Evolutionary conservation across 2,329 filamentous ascomycete genomes (phyloP).

Genomic region (Aureobasidium zeae): DNA sequence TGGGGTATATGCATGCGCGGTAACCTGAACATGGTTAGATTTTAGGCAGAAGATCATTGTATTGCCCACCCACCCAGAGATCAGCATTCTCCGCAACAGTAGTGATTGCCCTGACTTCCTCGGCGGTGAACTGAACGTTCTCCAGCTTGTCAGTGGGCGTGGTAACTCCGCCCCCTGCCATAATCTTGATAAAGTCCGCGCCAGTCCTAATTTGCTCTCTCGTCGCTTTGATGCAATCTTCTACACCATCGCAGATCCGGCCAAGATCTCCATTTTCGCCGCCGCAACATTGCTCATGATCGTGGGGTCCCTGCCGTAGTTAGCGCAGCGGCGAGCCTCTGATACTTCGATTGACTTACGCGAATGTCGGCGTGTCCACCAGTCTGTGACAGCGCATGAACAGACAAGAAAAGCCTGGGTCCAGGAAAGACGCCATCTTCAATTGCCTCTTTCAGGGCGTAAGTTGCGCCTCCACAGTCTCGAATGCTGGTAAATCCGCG

Average conservation of each 20-base stretch:
- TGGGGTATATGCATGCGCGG: conserved; percentile 50
- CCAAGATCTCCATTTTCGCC: conserved; percentile 35
- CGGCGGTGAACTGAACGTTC: conserved; percentile 47
- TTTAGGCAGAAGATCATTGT: neutral
- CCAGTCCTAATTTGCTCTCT: conserved; percentile 48
- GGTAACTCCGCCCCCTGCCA: conserved; percentile 49
- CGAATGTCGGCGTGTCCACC: conserved; percentile 50
- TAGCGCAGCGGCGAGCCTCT: neutral
- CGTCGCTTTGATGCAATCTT: conserved; percentile 44
- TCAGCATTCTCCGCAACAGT: conserved; percentile 41
- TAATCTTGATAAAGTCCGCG: conserved; percentile 55
- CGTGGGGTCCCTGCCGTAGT: conserved; percentile 31
- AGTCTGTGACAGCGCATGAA: conserved; percentile 47
- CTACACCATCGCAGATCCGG: conserved; percentile 45
- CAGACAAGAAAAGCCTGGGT: conserved; percentile 47
- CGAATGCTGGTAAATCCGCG: conserved; percentile 52
- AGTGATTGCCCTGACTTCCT: conserved; percentile 47
- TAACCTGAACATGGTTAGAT: conserved; percentile 33
- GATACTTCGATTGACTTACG: neutral
- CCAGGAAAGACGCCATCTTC: conserved; percentile 47
- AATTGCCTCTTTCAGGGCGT: conserved; percentile 49
- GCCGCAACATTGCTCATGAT: conserved; percentile 40
- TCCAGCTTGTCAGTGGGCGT: conserved; percentile 47
- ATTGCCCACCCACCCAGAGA: conserved; percentile 30
- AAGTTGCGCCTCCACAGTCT: conserved; percentile 49